phyloP scores from a whole-genome alignment of 148 eudicot genomes.

The Rhododendron molle region DNA sequence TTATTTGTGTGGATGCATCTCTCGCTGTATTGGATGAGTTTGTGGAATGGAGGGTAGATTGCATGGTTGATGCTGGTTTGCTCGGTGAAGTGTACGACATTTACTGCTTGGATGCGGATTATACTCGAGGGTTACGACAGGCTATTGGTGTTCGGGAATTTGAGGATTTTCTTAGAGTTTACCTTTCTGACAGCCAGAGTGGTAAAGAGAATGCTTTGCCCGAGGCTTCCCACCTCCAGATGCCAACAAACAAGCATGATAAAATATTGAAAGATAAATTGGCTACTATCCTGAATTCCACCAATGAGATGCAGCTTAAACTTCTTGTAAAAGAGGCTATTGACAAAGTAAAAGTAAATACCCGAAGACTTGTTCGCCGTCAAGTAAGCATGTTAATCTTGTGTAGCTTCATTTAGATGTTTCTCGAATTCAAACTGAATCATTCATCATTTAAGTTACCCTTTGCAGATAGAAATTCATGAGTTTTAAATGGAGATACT shows the following conservation, averaged over 20 bases:
- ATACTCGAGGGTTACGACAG: conserved; percentile 89
- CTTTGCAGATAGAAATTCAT: not conserved
- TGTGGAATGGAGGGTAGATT: conserved; percentile 77
- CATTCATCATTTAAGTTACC: not conserved
- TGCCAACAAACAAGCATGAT: conserved; percentile 14
- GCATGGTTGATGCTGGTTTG: conserved; percentile 79
- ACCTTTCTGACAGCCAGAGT: conserved; percentile 24
- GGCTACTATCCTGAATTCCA: conserved; percentile 29
- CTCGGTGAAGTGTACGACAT: conserved; percentile 74
- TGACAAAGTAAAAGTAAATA: conserved; percentile 59
- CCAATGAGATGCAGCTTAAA: conserved; percentile 25
- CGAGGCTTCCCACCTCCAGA: conserved; percentile 7
- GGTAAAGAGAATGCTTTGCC: conserved; percentile 8
- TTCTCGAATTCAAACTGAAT: not conserved
- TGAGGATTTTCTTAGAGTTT: conserved; percentile 56
- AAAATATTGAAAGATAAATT: conserved; percentile 26
- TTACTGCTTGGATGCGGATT: conserved; percentile 67
- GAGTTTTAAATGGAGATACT: not conserved
- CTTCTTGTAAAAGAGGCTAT: conserved; percentile 53
- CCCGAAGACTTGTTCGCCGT: conserved; percentile 88
- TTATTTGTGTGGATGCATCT: conserved; percentile 82
- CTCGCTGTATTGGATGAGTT: conserved; percentile 64
- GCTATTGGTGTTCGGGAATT: conserved; percentile 94
- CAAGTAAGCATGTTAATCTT: conserved; percentile 54
- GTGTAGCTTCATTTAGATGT: not conserved